phyloP scores from a whole-genome alignment of 495 filamentous ascomycete species.

The Achaetomiella virescens region DNA sequence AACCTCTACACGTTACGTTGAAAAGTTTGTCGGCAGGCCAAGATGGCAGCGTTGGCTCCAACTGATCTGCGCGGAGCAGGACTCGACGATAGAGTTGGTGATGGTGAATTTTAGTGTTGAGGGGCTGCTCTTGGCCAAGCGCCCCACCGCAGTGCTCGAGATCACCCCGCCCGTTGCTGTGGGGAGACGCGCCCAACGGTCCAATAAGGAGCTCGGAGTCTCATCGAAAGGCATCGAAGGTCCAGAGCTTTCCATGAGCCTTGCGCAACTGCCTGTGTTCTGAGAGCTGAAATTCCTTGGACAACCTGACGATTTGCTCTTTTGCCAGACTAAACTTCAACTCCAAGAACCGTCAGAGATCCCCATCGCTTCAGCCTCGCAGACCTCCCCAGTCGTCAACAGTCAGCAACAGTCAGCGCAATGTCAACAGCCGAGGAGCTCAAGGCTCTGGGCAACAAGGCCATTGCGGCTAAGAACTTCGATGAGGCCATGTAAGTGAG shows the following conservation, averaged over 20 bases:
- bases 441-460: constrained; percentile 96
- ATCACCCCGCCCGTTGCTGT: constrained; percentile 10
- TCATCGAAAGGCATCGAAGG: constrained; percentile 33
- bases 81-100: background rate
- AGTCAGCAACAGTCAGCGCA: background rate
- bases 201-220: constrained; percentile 23
- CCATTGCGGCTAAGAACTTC: constrained; percentile 94
- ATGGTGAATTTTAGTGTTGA: constrained; percentile 8
- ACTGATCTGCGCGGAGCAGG: background rate
- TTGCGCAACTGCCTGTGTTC: constrained; percentile 1
- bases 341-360: background rate
- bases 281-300: constrained; percentile 13
- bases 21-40: no score
- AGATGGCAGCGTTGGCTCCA: no score
- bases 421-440: constrained; percentile 57
- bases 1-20: no score
- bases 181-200: constrained; percentile 13
- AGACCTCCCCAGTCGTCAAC: background rate
- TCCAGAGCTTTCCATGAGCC: constrained; percentile 30
- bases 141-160: constrained; percentile 6
- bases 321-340: background rate
- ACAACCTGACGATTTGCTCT: background rate
- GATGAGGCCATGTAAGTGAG: constrained; percentile 82
- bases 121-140: constrained; percentile 6
- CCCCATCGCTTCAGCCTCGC: background rate